These are phyloP conservation scores for Daldinia caldariorum DNA, from an alignment of 495 filamentous ascomycete genomes.

Conservation along the genomic window DNA sequence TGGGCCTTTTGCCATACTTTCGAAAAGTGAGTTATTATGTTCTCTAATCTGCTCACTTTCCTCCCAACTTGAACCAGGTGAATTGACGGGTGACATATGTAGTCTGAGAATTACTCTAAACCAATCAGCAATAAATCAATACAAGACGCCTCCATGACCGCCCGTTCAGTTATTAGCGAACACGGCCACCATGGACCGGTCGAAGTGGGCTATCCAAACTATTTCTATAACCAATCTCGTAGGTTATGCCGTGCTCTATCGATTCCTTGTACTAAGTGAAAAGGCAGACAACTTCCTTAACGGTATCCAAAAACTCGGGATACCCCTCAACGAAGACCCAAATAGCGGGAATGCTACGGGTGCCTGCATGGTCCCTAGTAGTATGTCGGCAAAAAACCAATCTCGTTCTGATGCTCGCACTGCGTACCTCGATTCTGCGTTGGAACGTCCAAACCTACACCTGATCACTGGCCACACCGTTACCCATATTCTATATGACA, in stretches of 20 bases:
- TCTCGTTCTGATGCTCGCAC: constrained; percentile 62
- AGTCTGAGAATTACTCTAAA: constrained; percentile 32
- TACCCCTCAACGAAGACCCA: constrained; percentile 57
- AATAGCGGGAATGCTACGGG: constrained; percentile 60
- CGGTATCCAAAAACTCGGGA: constrained; percentile 60
- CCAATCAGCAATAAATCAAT: constrained; percentile 32
- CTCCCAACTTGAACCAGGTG: constrained; percentile 1
- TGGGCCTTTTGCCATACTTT: constrained; percentile 67
- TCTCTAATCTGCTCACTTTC: constrained; percentile 13
- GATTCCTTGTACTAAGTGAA: constrained; percentile 16
- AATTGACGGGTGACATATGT: constrained; percentile 35
- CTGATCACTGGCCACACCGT: constrained; percentile 59
- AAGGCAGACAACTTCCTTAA: constrained; percentile 61
- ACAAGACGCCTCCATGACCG: constrained; percentile 45
- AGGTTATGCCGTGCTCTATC: constrained; percentile 21
- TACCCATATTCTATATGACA: constrained; percentile 50
- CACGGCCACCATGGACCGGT: constrained; percentile 57
- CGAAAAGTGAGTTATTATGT: constrained; percentile 52
- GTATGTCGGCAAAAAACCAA: constrained; percentile 57
- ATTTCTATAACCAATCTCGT: constrained; percentile 60
- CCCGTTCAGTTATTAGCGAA: constrained; percentile 51
- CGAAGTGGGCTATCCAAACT: constrained; percentile 63
- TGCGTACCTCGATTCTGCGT: constrained; percentile 56
- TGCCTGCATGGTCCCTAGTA: constrained; percentile 57
- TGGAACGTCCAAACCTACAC: constrained; percentile 57